phyloP scores from a whole-genome alignment of 352 stramenopile genomes.

The Phytopythium mirpurense region DNA sequence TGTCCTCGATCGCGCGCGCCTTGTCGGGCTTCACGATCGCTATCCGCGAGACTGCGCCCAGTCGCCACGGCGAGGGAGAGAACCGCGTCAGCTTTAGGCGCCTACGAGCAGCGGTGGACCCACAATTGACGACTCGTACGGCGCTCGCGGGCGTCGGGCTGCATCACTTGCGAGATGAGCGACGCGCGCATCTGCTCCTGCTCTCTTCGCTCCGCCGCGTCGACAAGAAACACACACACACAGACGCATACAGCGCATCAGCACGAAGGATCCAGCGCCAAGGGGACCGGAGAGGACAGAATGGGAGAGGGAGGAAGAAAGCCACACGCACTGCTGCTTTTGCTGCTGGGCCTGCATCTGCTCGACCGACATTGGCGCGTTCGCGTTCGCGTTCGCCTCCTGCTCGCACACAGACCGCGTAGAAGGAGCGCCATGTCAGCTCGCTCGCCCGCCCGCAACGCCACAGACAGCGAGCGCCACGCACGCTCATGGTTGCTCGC shows the following conservation, averaged over 20 bases:
- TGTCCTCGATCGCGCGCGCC: constrained; percentile 77
- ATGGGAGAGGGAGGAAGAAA: neutral
- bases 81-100: neutral
- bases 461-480: neutral
- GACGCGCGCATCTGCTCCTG: constrained; percentile 80
- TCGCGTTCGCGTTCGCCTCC: neutral
- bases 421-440: neutral
- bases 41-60: constrained; percentile 70
- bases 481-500: constrained; percentile 4
- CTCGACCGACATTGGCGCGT: constrained; percentile 64
- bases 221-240: neutral
- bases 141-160: constrained; percentile 71
- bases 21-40: constrained; percentile 88
- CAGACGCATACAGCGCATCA: neutral
- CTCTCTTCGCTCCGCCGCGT: constrained; percentile 22
- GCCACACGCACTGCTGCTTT: constrained; percentile 71
- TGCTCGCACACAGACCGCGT: neutral
- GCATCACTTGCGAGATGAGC: constrained; percentile 72
- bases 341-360: constrained; percentile 83
- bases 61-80: neutral
- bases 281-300: neutral
- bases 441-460: too few species aligned
- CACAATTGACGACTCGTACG: constrained; percentile 31
- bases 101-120: too few species aligned
- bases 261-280: neutral